phyloP scores from a whole-genome alignment of 2,329 filamentous ascomycete genomes.

The Cercospora sesami region DNA sequence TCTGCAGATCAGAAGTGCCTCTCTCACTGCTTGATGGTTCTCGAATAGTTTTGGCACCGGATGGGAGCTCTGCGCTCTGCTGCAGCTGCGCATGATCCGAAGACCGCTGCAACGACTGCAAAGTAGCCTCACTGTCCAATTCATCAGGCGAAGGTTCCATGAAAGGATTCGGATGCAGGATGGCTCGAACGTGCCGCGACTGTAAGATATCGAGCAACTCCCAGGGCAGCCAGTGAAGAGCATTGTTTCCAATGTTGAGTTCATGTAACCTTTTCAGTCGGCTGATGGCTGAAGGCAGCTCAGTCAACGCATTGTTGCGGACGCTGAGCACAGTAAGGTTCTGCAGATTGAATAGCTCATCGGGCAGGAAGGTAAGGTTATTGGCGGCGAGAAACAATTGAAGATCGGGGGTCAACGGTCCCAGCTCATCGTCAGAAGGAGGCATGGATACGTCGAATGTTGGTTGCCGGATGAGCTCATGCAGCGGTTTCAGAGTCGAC shows the following conservation, averaged over 20 bases:
- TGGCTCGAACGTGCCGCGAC: conserved; percentile 53
- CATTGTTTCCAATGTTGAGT: conserved; percentile 67
- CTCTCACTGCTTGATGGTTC: conserved; percentile 12
- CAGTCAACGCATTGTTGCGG: conserved; percentile 61
- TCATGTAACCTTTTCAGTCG: conserved; percentile 60
- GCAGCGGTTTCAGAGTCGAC: conserved; percentile 58
- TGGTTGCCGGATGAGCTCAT: conserved; percentile 40
- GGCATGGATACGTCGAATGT: conserved; percentile 32
- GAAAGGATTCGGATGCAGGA: conserved; percentile 64
- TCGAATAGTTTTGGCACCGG: conserved; percentile 19
- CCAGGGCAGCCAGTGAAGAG: conserved; percentile 60
- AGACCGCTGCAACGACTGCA: background rate
- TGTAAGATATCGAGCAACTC: conserved; percentile 61
- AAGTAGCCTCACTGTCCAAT: conserved; percentile 13
- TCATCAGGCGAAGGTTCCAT: conserved; percentile 27
- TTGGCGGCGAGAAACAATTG: conserved; percentile 65
- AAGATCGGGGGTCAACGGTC: conserved; percentile 59
- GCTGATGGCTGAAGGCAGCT: conserved; percentile 61
- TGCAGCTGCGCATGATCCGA: conserved; percentile 12
- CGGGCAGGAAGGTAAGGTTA: conserved; percentile 56
- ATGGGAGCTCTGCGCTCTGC: conserved; percentile 21
- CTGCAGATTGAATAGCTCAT: conserved; percentile 61
- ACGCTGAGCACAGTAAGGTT: conserved; percentile 66
- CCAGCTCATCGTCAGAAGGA: conserved; percentile 59
- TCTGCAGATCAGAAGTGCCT: conserved; percentile 19